Conservation (phyloP, 2,329 filamentous ascomycete species). For the Onygenales sp. region DNA sequence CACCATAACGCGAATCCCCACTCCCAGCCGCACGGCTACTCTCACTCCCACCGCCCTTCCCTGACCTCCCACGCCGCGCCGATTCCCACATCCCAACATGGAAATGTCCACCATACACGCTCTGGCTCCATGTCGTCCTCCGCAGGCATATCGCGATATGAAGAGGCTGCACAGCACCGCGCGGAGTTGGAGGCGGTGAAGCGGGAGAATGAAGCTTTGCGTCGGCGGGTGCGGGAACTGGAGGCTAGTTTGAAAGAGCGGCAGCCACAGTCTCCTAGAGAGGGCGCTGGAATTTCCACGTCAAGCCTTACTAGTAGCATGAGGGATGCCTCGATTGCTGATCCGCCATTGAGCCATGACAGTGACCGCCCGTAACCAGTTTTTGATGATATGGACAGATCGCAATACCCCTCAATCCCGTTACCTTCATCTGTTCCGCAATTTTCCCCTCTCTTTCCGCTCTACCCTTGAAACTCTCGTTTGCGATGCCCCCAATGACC, state of each 20-base stretch:
- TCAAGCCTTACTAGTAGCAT: constrained; percentile 10
- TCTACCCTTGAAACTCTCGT: background rate
- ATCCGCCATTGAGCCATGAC: constrained; percentile 4
- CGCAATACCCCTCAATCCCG: too few species aligned
- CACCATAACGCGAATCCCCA: constrained; percentile 16
- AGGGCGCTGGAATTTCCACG: constrained; percentile 3
- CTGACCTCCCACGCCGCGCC: background rate
- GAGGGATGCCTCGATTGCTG: constrained; percentile 10
- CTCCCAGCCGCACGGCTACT: constrained; percentile 21
- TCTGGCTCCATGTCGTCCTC: constrained; percentile 21
- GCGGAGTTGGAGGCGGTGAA: constrained; percentile 36
- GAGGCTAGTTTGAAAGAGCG: constrained; percentile 29
- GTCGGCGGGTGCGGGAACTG: constrained; percentile 35
- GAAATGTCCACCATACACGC: constrained; percentile 11
- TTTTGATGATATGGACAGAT: too few species aligned
- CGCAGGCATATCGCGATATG: constrained; percentile 26
- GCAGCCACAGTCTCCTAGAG: constrained; percentile 8
- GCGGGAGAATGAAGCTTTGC: constrained; percentile 37
- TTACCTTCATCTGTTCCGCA: too few species aligned
- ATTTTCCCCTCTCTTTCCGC: too few species aligned
- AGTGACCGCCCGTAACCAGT: background rate
- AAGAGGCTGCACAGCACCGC: constrained; percentile 32
- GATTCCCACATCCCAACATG: constrained; percentile 4
- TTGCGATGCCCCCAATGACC: background rate
- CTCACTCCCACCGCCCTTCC: constrained; percentile 17